These are phyloP conservation scores for Suillus fuscotomentosus DNA, from an alignment of 768 basidiomycete species.

Conservation along the genomic window DNA sequence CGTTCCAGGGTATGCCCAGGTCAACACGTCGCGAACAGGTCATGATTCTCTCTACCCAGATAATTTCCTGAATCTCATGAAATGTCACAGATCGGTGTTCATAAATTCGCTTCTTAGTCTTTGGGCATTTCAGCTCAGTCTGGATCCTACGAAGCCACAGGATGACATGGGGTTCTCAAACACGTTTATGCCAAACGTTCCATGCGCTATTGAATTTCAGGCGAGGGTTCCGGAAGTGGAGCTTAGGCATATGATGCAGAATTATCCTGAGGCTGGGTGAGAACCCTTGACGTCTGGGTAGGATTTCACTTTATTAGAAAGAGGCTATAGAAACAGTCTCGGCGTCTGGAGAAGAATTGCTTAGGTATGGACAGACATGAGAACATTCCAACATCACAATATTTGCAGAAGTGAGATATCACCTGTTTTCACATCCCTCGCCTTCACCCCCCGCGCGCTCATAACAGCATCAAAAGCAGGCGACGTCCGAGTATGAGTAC, in stretches of 20 bases:
- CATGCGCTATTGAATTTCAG: neutral
- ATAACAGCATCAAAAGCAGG: conserved; percentile 79
- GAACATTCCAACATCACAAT: too few relatives aligned
- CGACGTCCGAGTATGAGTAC: conserved; percentile 81
- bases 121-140: neutral
- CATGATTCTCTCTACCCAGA: neutral
- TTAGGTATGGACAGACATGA: too few relatives aligned
- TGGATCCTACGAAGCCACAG: neutral
- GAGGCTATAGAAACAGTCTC: too few relatives aligned
- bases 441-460: conserved; percentile 75
- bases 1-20: too few relatives aligned
- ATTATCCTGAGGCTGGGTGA: neutral
- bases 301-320: neutral
- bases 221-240: neutral
- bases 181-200: neutral
- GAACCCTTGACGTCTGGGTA: neutral
- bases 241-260: neutral
- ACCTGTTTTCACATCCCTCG: conserved; percentile 50
- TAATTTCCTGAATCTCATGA: neutral
- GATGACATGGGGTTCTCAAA: neutral
- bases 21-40: too few relatives aligned
- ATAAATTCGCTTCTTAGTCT: neutral
- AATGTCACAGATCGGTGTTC: neutral
- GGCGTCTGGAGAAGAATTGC: too few relatives aligned
- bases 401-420: too few relatives aligned